Evolutionary conservation across 2,329 filamentous ascomycete genomes (phyloP), one percentile per base, ranked within the genome.

Genomic region (Nothophoma quercina): DNA sequence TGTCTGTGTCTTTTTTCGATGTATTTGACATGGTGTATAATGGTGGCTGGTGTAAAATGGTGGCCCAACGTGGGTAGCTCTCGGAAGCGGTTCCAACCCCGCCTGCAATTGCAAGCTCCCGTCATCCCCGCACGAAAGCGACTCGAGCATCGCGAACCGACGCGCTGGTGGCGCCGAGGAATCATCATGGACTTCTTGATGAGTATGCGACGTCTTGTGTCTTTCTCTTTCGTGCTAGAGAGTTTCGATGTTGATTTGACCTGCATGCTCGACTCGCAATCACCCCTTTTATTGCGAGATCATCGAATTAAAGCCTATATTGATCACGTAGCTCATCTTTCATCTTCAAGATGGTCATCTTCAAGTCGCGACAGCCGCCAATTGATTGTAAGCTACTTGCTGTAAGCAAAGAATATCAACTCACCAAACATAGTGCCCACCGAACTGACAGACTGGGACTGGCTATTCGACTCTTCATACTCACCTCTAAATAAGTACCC

Each of bases 391-490:
- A 45, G n/a, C n/a, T n/a, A n/a, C n/a, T n/a, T n/a, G n/a, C n/a
- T n/a, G n/a, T n/a, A n/a, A n/a, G n/a, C n/a, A n/a, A n/a, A 1
- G 22, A 21, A 19, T 2, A 19, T 22, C 10, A 16, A 25, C 30
- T 55, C 12, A 55, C 15, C 2, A 18, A 40, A 8, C 5, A 7
- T 48, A 84, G 83, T 85, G 4, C 83, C 84, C 9, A 76, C 75
- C 29, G 71, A 83, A 53, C 64, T 84, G 21, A 80, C 83, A 7
- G 79, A 84, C 32, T 88, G 84, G 84, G 78, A 83, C 60, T 88
- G 83, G 81, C 77, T 86, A 10, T 86, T 87, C 67, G 80, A 85
- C 59, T 82, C 81, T 1, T 65, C 77, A 4, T 80, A 81, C 59
- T 85, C 81, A 1, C 81, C 81, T 1, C 63, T 83, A 12, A 68